These are phyloP conservation scores for Myriosclerotinia duriaeana DNA, from an alignment of 2,329 filamentous ascomycete species.

Conservation along the genomic window DNA sequence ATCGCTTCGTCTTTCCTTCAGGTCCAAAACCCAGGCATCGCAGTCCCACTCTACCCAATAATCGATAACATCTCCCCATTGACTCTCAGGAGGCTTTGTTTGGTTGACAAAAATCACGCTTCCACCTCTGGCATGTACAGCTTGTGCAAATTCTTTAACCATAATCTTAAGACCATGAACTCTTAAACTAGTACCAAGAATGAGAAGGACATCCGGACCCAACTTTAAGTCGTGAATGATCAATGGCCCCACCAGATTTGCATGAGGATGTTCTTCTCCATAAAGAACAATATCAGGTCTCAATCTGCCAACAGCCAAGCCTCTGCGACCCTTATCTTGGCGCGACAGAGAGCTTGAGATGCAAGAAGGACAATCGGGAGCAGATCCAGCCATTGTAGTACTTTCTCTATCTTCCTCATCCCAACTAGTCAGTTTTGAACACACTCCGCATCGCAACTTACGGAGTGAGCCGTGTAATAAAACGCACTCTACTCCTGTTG, in stretches of 20 bases:
- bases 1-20: conserved; percentile 43
- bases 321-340: conserved; percentile 64
- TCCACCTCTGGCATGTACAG: conserved; percentile 63
- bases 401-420: conserved; percentile 51
- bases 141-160: conserved; percentile 69
- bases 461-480: conserved; percentile 70
- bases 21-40: conserved; percentile 67
- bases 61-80: conserved; percentile 71
- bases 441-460: conserved; percentile 62
- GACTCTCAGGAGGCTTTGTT: conserved; percentile 69
- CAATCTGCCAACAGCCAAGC: conserved; percentile 65
- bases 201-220: conserved; percentile 65
- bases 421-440: conserved; percentile 58
- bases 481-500: conserved; percentile 50
- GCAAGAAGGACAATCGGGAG: conserved; percentile 67
- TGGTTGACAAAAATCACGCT: conserved; percentile 73
- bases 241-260: conserved; percentile 66
- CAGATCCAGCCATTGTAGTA: conserved; percentile 56
- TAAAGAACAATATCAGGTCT: conserved; percentile 73
- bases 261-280: conserved; percentile 69
- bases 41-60: conserved; percentile 76
- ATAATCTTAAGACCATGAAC: conserved; percentile 71
- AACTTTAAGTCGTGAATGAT: conserved; percentile 66
- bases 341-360: conserved; percentile 60
- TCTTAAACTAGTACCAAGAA: conserved; percentile 68